Conservation (phyloP, 768 basidiomycete genomes). For the Russula abietina region DNA sequence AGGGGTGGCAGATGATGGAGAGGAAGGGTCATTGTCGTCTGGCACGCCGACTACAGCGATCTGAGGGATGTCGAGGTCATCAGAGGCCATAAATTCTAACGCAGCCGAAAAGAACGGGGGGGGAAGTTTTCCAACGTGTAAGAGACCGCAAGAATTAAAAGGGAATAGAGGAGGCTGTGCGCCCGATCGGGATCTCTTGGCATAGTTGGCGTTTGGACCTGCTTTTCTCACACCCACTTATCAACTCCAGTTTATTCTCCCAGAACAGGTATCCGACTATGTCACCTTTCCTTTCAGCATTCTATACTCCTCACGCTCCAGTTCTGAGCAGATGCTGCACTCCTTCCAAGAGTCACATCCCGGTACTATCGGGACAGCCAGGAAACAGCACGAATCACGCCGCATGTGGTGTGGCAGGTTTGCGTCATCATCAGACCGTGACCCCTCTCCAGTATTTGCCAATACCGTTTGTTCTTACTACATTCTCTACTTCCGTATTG, state of each 20-base stretch:
- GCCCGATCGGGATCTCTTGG: neutral
- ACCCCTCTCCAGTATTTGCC: neutral
- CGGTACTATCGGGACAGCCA: neutral
- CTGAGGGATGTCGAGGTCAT: no score
- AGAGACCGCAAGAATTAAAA: no score
- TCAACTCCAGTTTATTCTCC: no score
- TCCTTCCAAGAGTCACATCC: neutral
- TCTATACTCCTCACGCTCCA: neutral
- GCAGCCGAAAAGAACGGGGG: no score
- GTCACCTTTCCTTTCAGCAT: neutral
- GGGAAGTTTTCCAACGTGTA: no score
- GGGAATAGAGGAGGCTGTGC: no score
- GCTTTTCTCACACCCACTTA: no score
- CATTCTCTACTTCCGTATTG: neutral
- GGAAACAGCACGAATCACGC: slow-evolving; percentile 4
- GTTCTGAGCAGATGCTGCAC: neutral
- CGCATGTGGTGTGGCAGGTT: neutral
- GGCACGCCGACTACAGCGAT: no score
- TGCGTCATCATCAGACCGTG: neutral
- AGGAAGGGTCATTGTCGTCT: slow-evolving; percentile 1
- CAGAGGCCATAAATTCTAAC: no score
- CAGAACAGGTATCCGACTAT: no score
- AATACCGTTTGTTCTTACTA: neutral
- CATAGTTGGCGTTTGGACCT: no score
- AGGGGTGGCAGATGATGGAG: neutral